phyloP scores from a whole-genome alignment of 352 stramenopile species.

The Thalassiosira hispida region DNA sequence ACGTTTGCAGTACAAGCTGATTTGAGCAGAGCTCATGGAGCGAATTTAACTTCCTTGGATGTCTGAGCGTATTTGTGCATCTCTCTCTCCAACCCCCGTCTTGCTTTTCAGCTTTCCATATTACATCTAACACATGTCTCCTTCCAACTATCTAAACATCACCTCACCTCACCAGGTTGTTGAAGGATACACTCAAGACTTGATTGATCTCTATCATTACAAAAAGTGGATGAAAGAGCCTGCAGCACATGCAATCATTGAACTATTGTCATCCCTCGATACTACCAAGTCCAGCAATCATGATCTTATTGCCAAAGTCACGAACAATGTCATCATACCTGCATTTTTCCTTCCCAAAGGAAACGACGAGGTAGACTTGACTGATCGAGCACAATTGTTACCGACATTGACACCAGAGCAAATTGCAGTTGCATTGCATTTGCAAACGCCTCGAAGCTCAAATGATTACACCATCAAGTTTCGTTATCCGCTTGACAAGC shows the following conservation, averaged over 20 bases:
- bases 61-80: conserved; percentile 39
- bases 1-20: conserved; percentile 62
- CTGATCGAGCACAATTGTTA: conserved; percentile 32
- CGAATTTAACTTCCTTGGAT: conserved; percentile 54
- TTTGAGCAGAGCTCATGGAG: conserved; percentile 53
- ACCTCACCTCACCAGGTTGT: conserved; percentile 28
- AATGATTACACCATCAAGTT: conserved; percentile 18
- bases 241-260: conserved; percentile 71
- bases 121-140: background rate
- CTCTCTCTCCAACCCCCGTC: background rate
- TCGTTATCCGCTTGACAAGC: conserved; percentile 46
- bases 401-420: conserved; percentile 64
- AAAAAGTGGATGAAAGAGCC: conserved; percentile 81
- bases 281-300: conserved; percentile 22
- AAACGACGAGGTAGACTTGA: conserved; percentile 20
- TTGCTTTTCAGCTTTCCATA: background rate
- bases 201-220: conserved; percentile 73
- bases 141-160: background rate
- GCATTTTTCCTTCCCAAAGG: conserved; percentile 49
- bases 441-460: conserved; percentile 55
- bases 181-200: conserved; percentile 50
- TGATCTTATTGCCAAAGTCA: conserved; percentile 41
- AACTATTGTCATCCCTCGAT: conserved; percentile 62
- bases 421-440: conserved; percentile 65
- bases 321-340: conserved; percentile 66